A percentile compares a stretch with the other conserved stretches of the same genome.
Evolutionary conservation across 2,329 filamentous ascomycete species (phyloP).

Genomic region (Penicillium italicum): DNA sequence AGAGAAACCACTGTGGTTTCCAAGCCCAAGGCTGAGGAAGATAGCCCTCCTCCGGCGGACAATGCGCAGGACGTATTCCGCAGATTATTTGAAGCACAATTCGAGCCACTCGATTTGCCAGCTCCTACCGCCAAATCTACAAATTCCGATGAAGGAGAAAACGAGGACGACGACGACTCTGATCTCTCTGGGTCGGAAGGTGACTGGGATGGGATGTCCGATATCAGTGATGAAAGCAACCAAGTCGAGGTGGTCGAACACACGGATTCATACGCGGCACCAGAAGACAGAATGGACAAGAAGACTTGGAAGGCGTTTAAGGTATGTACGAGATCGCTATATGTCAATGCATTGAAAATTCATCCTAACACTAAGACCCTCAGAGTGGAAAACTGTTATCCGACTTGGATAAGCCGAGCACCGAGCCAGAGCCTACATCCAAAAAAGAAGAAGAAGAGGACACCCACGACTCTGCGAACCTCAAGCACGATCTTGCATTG

Average conservation of each 20-base stretch:
- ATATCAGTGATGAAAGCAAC: conserved; percentile 41
- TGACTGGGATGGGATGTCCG: conserved; percentile 64
- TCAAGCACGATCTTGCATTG: conserved; percentile 88
- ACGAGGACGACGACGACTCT: conserved; percentile 27
- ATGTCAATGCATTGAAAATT: no score
- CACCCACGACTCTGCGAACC: conserved; percentile 60
- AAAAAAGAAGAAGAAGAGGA: conserved; percentile 51
- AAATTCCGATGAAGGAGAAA: conserved; percentile 25
- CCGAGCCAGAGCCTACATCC: conserved; percentile 20
- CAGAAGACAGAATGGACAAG: conserved; percentile 55
- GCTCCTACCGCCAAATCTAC: conserved; percentile 7
- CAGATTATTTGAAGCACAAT: conserved; percentile 82
- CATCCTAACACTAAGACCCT: conserved; percentile 9
- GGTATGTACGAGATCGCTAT: conserved; percentile 44
- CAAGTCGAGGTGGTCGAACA: conserved; percentile 63
- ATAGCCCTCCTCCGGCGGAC: conserved; percentile 22
- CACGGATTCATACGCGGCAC: conserved; percentile 44
- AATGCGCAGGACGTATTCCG: conserved; percentile 69
- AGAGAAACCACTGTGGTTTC: conserved; percentile 38
- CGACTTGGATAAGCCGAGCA: conserved; percentile 16
- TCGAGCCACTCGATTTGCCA: conserved; percentile 62
- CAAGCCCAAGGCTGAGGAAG: conserved; percentile 21
- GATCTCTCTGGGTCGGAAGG: conserved; percentile 37
- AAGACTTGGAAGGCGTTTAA: conserved; percentile 76
- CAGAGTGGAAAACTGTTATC: conserved; percentile 49